Percentiles rank a stretch among this genome's conserved stretches.
phyloP scores from a whole-genome alignment of 2,329 filamentous ascomycete species.

The Cordyceps militaris region DNA sequence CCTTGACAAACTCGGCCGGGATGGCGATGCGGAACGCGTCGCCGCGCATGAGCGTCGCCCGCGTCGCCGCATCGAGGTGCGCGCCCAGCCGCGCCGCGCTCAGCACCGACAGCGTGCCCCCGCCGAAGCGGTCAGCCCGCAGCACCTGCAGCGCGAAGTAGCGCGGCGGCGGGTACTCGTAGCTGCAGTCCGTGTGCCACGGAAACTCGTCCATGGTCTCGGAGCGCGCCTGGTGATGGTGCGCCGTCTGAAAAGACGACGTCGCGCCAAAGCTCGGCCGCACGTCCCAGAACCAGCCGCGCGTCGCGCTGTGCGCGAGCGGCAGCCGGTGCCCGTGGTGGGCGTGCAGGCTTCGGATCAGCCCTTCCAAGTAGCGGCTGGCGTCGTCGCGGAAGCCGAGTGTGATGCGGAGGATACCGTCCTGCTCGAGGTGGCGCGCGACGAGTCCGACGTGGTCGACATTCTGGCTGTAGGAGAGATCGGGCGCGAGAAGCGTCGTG shows the following conservation, averaged over 20 bases:
- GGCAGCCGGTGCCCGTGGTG: conserved; percentile 30
- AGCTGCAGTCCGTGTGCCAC: conserved; percentile 40
- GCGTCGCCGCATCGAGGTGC: conserved; percentile 21
- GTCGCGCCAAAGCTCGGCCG: conserved; percentile 21
- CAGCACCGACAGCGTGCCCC: conserved; percentile 33
- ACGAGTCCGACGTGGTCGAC: background rate
- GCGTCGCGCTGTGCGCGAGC: conserved; percentile 32
- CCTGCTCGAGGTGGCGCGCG: background rate
- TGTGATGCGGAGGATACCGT: conserved; percentile 30
- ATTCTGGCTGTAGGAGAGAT: background rate
- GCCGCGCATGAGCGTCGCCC: conserved; percentile 18
- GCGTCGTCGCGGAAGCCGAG: conserved; percentile 26
- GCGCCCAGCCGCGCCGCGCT: conserved; percentile 24
- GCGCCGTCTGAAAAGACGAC: conserved; percentile 22
- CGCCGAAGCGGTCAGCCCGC: conserved; percentile 32
- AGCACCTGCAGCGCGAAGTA: conserved; percentile 37
- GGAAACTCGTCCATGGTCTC: conserved; percentile 37
- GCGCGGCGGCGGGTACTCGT: conserved; percentile 29
- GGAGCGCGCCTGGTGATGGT: conserved; percentile 28
- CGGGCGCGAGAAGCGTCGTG: background rate
- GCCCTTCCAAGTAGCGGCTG: conserved; percentile 28
- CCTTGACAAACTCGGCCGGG: conserved; percentile 30
- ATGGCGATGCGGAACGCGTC: conserved; percentile 28
- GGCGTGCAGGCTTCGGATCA: conserved; percentile 28
- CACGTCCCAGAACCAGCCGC: conserved; percentile 40